phyloP scores from a whole-genome alignment of 129 eudicot genomes.

The Calendula officinalis region DNA sequence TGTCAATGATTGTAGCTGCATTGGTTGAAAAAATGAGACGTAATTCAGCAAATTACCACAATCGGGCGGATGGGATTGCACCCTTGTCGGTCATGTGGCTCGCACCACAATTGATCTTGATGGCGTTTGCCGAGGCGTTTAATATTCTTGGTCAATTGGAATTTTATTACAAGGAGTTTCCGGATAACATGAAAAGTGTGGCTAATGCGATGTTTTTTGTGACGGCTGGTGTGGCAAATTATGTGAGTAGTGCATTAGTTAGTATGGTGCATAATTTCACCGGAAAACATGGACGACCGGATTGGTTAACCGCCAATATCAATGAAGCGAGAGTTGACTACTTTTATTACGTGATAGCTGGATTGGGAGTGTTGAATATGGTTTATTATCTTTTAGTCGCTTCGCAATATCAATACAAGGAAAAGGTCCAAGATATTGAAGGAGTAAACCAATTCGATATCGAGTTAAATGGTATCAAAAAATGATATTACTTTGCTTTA shows the following conservation, averaged over 20 bases:
- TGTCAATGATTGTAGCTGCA: conserved; percentile 79
- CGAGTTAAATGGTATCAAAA: conserved; percentile 45
- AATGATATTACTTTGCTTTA: conserved; percentile 6
- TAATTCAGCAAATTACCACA: conserved; percentile 39
- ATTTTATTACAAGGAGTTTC: conserved; percentile 86
- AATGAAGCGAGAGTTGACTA: conserved; percentile 67
- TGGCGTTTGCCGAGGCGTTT: conserved; percentile 89
- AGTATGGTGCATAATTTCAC: conserved; percentile 52
- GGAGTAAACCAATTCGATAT: conserved; percentile 38
- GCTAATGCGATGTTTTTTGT: conserved; percentile 40
- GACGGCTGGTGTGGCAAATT: conserved; percentile 59
- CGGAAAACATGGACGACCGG: conserved; percentile 50
- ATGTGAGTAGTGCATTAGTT: conserved; percentile 54
- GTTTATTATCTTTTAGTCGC: conserved; percentile 60
- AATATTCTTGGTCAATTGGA: conserved; percentile 75
- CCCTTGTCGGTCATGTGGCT: conserved; percentile 78
- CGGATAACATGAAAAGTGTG: conserved; percentile 70
- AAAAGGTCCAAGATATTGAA: conserved; percentile 22
- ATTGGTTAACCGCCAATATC: conserved; percentile 74
- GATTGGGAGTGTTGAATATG: conserved; percentile 64
- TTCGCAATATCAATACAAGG: conserved; percentile 55
- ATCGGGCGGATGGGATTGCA: conserved; percentile 42
- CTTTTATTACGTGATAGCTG: conserved; percentile 64
- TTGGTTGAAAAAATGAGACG: conserved; percentile 63
- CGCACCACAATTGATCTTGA: conserved; percentile 71